These are phyloP conservation scores for Backusella mclennaniae DNA, from an alignment of 192 early-diverging fungal species.

Conservation along the genomic window DNA sequence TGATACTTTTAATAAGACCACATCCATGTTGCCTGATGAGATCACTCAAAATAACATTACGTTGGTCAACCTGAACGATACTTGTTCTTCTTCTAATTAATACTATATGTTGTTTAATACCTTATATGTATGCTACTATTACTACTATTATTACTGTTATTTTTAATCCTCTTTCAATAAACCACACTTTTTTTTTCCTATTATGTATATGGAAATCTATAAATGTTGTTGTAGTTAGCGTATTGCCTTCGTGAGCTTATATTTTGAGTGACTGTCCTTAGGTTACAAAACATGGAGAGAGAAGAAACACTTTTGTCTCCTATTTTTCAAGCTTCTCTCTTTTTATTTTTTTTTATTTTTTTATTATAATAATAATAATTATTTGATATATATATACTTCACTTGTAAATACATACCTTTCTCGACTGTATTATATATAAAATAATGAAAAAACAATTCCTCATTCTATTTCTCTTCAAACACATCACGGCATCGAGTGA, in stretches of 20 bases:
- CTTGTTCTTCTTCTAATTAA: conserved; percentile 9
- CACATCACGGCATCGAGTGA: neutral
- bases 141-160: neutral
- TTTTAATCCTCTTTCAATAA: neutral
- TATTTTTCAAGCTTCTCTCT: too few species aligned
- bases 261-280: neutral
- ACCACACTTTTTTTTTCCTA: neutral
- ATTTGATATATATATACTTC: too few species aligned
- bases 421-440: neutral
- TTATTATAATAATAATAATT: too few species aligned
- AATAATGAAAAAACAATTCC: neutral
- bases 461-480: neutral
- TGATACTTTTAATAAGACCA: conserved; percentile 5
- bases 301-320: too few species aligned
- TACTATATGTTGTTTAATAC: too few species aligned
- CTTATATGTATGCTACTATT: neutral
- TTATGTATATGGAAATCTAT: too few species aligned
- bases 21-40: neutral
- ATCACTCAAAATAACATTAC: neutral
- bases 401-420: neutral
- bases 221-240: neutral
- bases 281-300: too few species aligned
- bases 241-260: neutral
- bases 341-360: neutral
- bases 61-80: neutral